These are phyloP conservation scores for Paulownia fortunei DNA, from an alignment of 257 asterid species.

Conservation along the genomic window DNA sequence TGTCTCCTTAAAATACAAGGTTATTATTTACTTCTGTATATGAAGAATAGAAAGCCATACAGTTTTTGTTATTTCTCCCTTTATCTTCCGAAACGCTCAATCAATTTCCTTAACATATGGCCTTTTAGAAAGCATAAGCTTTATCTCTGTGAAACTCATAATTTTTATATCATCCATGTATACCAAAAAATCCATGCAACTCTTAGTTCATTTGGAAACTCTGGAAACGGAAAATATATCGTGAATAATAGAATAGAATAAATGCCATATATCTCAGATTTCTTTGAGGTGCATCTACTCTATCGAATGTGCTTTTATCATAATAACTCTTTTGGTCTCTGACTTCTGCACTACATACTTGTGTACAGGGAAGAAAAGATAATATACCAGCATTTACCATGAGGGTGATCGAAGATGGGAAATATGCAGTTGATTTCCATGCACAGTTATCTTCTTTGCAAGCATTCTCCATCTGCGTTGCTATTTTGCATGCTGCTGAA, in stretches of 20 bases:
- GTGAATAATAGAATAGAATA: too few relatives aligned
- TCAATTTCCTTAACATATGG: not conserved
- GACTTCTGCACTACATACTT: not conserved
- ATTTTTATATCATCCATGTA: not conserved
- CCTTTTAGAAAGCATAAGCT: not conserved
- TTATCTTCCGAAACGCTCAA: too few relatives aligned
- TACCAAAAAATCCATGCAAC: not conserved
- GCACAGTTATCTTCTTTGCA: slow-evolving; percentile 84
- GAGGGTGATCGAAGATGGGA: slow-evolving; percentile 62
- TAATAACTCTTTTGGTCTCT: not conserved
- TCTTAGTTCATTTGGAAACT: not conserved
- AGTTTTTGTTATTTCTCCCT: not conserved
- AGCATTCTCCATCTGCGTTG: slow-evolving; percentile 83
- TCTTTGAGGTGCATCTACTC: not conserved
- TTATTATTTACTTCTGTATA: too few relatives aligned
- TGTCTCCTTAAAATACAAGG: too few relatives aligned
- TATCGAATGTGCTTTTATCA: not conserved
- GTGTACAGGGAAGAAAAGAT: slow-evolving; percentile 74
- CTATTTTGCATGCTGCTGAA: slow-evolving; percentile 71
- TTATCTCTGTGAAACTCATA: not conserved
- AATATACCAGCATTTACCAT: slow-evolving; percentile 61
- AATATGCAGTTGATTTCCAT: slow-evolving; percentile 82
- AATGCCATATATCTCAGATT: not conserved
- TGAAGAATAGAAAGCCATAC: too few relatives aligned
- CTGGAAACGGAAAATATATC: not conserved